Evolutionary conservation across 2,329 filamentous ascomycete species (phyloP), one percentile per base, ranked within the genome.

Genomic region (Neonectria neomacrospora): DNA sequence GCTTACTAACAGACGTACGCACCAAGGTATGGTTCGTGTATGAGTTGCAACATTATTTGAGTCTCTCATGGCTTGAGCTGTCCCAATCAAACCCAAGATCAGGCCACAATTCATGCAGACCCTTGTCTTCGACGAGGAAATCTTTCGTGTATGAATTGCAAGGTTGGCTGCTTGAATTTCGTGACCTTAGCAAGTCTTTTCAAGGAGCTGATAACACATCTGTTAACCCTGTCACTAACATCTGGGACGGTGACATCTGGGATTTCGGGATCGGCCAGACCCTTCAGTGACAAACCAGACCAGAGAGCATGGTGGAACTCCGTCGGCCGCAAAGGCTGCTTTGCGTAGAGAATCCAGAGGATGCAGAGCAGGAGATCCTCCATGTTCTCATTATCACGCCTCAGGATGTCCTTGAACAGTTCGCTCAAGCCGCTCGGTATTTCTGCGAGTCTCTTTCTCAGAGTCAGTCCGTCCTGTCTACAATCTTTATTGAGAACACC

Each of bases 71-170:
- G 20, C 81, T 77, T 39, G 66, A 55, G 0, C 74, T 71, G 28
- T 74, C 57, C 20, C 79, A 73, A 28, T 79, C 75, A 3, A 53
- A 62, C n/a, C 54, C 64, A 37, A 77, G 60, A 1, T 79, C 74
- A 5, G 78, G 71, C 73, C 74, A 78, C 0, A 81, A n/a, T 0
- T 72, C 53, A 1, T 53, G n/a, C 0, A 79, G 63, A 0, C 80
- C 78, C 2, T 70, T 60, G n/a, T 78, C 76, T 20, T 76, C 76
- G 6, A 82, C 37, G 0, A 85, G 72, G 51, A 82, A 85, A 20
- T 85, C 82, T 14, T 62, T 85, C 81, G 54, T 86, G 83, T 16
- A 85, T 84, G 68, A 85, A 86, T 65, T 86, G 84, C 1, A 86
- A 80, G 0, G 66, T 80, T 4, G 70, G 69, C 1, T 50, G 12